Conservation (phyloP, 2,329 filamentous ascomycete genomes). For the Chaetomium strumarium region DNA sequence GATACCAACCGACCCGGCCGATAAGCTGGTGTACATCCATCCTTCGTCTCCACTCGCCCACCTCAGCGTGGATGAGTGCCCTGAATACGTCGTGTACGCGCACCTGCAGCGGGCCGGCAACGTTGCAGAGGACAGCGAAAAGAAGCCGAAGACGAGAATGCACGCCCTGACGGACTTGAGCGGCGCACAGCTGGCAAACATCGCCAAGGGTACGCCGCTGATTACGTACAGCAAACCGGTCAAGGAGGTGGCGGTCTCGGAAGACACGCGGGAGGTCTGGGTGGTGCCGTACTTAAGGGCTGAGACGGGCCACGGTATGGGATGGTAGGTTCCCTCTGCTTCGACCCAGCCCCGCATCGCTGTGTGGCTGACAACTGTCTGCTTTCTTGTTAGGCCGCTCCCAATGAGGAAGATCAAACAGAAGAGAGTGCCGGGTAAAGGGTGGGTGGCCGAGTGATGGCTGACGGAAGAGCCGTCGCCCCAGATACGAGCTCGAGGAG, state of each 20-base stretch:
- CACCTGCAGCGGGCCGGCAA: constrained; percentile 66
- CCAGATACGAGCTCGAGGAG: not conserved
- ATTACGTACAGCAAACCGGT: constrained; percentile 84
- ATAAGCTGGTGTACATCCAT: constrained; percentile 78
- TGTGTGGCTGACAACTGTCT: not conserved
- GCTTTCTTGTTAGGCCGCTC: constrained; percentile 49
- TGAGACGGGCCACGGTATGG: constrained; percentile 59
- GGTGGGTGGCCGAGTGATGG: constrained; percentile 63
- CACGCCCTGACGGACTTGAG: constrained; percentile 77
- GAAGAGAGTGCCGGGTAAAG: constrained; percentile 62
- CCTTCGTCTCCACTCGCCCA: constrained; percentile 75
- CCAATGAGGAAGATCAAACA: constrained; percentile 81
- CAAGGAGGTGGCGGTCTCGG: constrained; percentile 60
- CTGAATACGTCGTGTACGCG: constrained; percentile 81
- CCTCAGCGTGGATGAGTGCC: constrained; percentile 64
- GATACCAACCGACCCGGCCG: constrained; percentile 37
- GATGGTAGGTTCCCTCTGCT: constrained; percentile 43
- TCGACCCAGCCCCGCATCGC: not conserved
- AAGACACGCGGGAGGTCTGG: constrained; percentile 65
- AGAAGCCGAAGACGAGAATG: constrained; percentile 72
- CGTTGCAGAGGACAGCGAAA: constrained; percentile 40
- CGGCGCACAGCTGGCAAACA: constrained; percentile 65
- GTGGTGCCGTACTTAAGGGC: constrained; percentile 72
- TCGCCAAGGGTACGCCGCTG: constrained; percentile 81
- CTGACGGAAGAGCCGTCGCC: too few species aligned